phyloP scores from a whole-genome alignment of 768 basidiomycete species.

The Rickenella mellea region DNA sequence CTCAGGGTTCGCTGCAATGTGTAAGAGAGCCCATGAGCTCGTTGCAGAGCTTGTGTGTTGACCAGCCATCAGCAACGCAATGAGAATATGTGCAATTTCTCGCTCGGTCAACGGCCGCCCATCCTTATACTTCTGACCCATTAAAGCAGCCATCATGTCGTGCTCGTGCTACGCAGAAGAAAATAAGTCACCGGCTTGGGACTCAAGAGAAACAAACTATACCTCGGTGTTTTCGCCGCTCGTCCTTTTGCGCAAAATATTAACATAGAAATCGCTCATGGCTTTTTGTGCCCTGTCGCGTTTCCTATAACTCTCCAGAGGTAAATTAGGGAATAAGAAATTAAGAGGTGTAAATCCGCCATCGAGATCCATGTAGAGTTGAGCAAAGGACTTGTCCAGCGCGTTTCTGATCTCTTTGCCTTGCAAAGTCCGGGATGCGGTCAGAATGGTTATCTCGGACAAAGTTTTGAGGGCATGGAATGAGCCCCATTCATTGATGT shows the following conservation, averaged over 20 bases:
- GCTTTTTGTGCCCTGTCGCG: constrained; percentile 86
- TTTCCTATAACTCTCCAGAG: constrained; percentile 80
- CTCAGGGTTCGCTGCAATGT: constrained; percentile 68
- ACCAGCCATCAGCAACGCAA: constrained; percentile 97
- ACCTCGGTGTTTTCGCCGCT: constrained; percentile 31
- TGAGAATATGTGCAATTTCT: constrained; percentile 97
- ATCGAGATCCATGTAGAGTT: constrained; percentile 81
- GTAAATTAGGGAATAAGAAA: constrained; percentile 90
- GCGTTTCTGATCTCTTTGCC: constrained; percentile 77
- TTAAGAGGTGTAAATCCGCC: constrained; percentile 95
- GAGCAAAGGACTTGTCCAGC: constrained; percentile 78
- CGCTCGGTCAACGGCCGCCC: constrained; percentile 73
- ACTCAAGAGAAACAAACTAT: too few species aligned
- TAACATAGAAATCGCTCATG: constrained; percentile 89
- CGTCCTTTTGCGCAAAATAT: constrained; percentile 71
- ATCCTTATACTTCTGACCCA: constrained; percentile 74
- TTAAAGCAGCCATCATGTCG: constrained; percentile 89
- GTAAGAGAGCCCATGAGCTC: constrained; percentile 83
- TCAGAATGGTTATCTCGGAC: constrained; percentile 88
- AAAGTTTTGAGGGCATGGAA: constrained; percentile 69
- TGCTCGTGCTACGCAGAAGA: constrained; percentile 46
- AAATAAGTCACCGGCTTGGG: constrained; percentile 1
- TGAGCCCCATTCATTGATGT: constrained; percentile 67
- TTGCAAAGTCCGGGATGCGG: constrained; percentile 88
- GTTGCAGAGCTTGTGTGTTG: constrained; percentile 97